phyloP scores from a whole-genome alignment of 768 basidiomycete genomes.

The Termitomyces heimii region DNA sequence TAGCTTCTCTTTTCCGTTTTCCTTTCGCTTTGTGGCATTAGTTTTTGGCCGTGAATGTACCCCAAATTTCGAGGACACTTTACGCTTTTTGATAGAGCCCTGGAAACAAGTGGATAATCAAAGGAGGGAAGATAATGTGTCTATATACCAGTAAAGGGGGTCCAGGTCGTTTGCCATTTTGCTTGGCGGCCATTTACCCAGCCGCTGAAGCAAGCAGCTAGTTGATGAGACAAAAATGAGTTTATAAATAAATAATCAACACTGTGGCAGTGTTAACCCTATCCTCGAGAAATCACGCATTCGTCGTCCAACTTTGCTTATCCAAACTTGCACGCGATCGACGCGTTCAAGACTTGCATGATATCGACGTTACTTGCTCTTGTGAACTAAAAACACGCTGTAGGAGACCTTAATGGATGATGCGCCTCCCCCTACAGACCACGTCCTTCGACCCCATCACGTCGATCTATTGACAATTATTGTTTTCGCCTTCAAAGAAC shows the following conservation, averaged over 20 bases:
- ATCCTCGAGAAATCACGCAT: too few species aligned
- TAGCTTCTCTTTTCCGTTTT: slow-evolving; percentile 53
- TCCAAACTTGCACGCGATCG: background rate
- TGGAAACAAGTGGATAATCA: slow-evolving; percentile 10
- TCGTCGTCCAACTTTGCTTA: background rate
- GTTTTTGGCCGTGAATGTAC: slow-evolving; percentile 16
- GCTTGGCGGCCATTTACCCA: slow-evolving; percentile 15
- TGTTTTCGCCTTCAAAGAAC: slow-evolving; percentile 57
- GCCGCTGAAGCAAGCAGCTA: background rate
- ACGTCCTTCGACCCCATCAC: slow-evolving; percentile 74
- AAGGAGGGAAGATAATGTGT: background rate
- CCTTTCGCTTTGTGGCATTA: slow-evolving; percentile 25
- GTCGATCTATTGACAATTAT: slow-evolving; percentile 62
- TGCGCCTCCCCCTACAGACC: slow-evolving; percentile 55
- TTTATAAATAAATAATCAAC: background rate
- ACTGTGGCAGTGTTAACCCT: background rate
- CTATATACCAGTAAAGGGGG: slow-evolving; percentile 20
- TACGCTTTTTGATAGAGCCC: slow-evolving; percentile 57
- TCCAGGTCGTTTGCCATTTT: slow-evolving; percentile 28
- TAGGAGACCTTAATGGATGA: slow-evolving; percentile 29
- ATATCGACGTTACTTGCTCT: background rate
- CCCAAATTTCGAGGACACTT: slow-evolving; percentile 30
- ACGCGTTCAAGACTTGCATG: background rate
- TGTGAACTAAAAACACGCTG: background rate
- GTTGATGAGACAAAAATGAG: background rate